A percentile compares a stretch with the other conserved stretches of the same genome.
These are phyloP conservation scores for Colletotrichum acutatum DNA, from an alignment of 2,329 filamentous ascomycete genomes.

Conservation along the genomic window DNA sequence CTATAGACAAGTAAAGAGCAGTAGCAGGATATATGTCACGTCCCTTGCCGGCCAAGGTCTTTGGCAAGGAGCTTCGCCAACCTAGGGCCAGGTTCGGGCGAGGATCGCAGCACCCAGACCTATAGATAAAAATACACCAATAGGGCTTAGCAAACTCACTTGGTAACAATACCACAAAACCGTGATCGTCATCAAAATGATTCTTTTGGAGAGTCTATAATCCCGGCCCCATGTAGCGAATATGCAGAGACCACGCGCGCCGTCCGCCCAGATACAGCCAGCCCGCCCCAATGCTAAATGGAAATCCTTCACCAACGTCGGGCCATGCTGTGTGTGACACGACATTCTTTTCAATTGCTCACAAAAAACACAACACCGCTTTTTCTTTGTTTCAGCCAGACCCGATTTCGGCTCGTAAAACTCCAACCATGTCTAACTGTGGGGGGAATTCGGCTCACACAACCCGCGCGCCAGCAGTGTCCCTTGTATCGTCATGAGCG, in stretches of 20 bases:
- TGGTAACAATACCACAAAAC: background rate
- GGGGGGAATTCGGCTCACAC: background rate
- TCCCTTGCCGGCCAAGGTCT: conserved; percentile 9
- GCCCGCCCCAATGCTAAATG: conserved; percentile 7
- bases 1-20: conserved; percentile 40
- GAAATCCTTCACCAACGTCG: background rate
- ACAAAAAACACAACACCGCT: background rate
- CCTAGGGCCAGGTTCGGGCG: no score
- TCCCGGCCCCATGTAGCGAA: background rate
- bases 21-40: conserved; percentile 35
- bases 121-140: no score
- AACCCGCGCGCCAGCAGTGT: background rate
- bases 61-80: no score
- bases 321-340: conserved; percentile 5
- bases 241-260: conserved; percentile 10
- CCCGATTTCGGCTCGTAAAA: conserved; percentile 1
- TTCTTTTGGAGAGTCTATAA: conserved; percentile 27
- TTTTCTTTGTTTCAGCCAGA: background rate
- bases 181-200: background rate
- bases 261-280: conserved; percentile 1
- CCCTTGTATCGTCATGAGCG: background rate
- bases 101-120: no score
- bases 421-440: background rate
- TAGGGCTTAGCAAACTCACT: background rate
- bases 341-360: background rate